Evolutionary conservation across 495 filamentous ascomycete genomes (phyloP).

Genomic region (Talaromyces wortmannii): DNA sequence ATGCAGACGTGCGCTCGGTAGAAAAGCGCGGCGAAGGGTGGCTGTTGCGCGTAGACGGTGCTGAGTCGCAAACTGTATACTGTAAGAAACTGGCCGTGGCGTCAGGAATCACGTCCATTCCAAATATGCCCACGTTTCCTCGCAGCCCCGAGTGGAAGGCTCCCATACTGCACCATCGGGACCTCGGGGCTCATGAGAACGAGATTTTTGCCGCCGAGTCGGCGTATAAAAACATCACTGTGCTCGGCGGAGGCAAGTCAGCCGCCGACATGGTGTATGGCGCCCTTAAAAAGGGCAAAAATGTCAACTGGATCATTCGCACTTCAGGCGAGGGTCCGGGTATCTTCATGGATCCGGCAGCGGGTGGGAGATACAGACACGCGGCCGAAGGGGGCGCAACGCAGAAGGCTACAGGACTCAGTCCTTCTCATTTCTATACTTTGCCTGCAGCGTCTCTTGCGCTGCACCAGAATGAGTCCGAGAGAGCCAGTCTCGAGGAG

Average conservation of each 20-base stretch:
- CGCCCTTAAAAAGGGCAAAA: constrained; percentile 24
- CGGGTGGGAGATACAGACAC: constrained; percentile 22
- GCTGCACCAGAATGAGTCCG: neutral
- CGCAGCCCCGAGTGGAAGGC: constrained; percentile 12
- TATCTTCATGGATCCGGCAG: constrained; percentile 13
- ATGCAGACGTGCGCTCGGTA: constrained; percentile 18
- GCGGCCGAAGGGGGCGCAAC: constrained; percentile 13
- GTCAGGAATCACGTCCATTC: constrained; percentile 25
- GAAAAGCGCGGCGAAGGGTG: constrained; percentile 17
- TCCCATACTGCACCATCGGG: constrained; percentile 31
- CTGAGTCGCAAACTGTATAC: constrained; percentile 6
- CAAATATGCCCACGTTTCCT: constrained; percentile 26
- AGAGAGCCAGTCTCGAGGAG: neutral
- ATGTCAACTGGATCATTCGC: constrained; percentile 29
- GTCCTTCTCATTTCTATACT: constrained; percentile 10
- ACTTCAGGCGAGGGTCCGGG: constrained; percentile 24
- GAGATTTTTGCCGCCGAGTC: constrained; percentile 2
- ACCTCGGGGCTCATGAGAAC: constrained; percentile 19
- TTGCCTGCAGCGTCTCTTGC: neutral
- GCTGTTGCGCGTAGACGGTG: constrained; percentile 11
- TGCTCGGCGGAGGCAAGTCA: constrained; percentile 36
- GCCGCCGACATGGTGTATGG: constrained; percentile 36
- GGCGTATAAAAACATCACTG: constrained; percentile 15
- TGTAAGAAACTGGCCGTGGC: constrained; percentile 32
- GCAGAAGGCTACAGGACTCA: constrained; percentile 9